These are phyloP conservation scores for Omphalotus guepiniiformis DNA, from an alignment of 768 basidiomycete species.

Conservation along the genomic window DNA sequence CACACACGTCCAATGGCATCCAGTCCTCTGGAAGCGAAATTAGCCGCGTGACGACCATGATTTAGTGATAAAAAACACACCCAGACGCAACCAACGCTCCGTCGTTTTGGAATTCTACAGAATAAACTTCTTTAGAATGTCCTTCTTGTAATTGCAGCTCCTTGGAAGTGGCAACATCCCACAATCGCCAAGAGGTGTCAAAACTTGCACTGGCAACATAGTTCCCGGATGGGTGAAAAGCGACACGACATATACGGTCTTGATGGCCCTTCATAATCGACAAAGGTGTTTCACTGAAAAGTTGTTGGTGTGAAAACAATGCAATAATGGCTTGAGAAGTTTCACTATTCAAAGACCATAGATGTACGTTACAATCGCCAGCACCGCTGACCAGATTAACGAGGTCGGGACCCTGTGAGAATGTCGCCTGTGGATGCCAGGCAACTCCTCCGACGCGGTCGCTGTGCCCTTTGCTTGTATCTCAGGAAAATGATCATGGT, in stretches of 20 bases:
- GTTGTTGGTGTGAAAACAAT: slow-evolving; percentile 8
- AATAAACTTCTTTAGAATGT: slow-evolving; percentile 94
- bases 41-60: slow-evolving; percentile 4
- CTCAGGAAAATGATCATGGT: slow-evolving; percentile 8
- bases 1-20: slow-evolving; percentile 97
- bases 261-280: slow-evolving; percentile 84
- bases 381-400: slow-evolving; percentile 91
- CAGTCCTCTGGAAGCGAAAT: slow-evolving; percentile 60
- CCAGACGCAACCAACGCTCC: slow-evolving; percentile 92
- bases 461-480: slow-evolving; percentile 58
- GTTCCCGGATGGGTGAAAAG: slow-evolving; percentile 93
- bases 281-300: slow-evolving; percentile 74
- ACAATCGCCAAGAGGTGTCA: slow-evolving; percentile 95
- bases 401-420: slow-evolving; percentile 54
- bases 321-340: slow-evolving; percentile 13
- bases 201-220: slow-evolving; percentile 95
- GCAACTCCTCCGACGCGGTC: slow-evolving; percentile 95
- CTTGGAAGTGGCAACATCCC: slow-evolving; percentile 82
- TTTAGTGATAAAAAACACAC: slow-evolving; percentile 42
- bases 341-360: slow-evolving; percentile 90
- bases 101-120: slow-evolving; percentile 94
- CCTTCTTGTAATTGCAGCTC: slow-evolving; percentile 93
- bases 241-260: slow-evolving; percentile 88
- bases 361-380: slow-evolving; percentile 77
- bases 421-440: slow-evolving; percentile 94